Evolutionary conservation across 192 early-diverging fungal genomes (phyloP).

Genomic region (Thamnidium elegans): DNA sequence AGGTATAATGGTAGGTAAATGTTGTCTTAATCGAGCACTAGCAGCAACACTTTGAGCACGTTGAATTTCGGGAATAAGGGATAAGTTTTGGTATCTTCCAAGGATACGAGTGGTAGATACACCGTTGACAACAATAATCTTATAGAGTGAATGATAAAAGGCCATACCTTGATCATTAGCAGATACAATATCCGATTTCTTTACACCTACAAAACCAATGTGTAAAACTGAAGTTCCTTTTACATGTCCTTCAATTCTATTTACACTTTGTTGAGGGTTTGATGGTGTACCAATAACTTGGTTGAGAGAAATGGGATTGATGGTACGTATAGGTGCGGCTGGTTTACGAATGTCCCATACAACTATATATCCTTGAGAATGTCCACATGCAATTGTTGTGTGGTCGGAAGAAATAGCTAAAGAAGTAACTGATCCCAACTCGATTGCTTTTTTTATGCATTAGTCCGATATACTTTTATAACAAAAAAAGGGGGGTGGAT

Average conservation of each 20-base stretch:
- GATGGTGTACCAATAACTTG: conserved; percentile 35
- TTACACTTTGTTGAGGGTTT: conserved; percentile 8
- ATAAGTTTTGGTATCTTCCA: conserved; percentile 49
- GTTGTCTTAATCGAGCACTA: not conserved
- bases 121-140: conserved; percentile 58
- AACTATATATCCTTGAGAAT: conserved; percentile 52
- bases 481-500: not conserved
- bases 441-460: conserved; percentile 33
- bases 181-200: conserved; percentile 53
- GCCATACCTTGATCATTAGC: conserved; percentile 60
- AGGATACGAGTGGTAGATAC: conserved; percentile 54
- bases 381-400: conserved; percentile 52
- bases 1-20: conserved; percentile 14
- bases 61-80: conserved; percentile 16
- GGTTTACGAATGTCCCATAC: conserved; percentile 56
- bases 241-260: conserved; percentile 54
- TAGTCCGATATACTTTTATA: too few relatives aligned
- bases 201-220: conserved; percentile 56
- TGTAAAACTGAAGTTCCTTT: conserved; percentile 53
- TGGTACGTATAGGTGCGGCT: conserved; percentile 42
- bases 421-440: conserved; percentile 54
- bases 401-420: conserved; percentile 57
- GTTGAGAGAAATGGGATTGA: conserved; percentile 47
- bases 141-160: conserved; percentile 57
- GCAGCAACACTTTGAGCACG: not conserved